A percentile compares a stretch with the other conserved stretches of the same genome.
Evolutionary conservation across 352 stramenopile species (phyloP).

Genomic region (Pythium brassicae): DNA sequence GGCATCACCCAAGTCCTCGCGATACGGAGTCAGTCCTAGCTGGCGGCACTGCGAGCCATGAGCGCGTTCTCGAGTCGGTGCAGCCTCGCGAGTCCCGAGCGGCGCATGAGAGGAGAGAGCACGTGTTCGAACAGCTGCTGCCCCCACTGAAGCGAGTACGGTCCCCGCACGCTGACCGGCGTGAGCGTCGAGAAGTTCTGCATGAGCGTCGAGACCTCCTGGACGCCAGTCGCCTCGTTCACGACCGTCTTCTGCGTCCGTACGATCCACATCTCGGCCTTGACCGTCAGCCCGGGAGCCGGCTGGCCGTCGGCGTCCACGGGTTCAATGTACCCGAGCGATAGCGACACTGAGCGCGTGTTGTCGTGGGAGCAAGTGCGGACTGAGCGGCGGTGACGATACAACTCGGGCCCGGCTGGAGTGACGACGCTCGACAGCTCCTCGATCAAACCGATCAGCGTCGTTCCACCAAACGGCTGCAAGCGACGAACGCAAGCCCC

Average conservation of each 20-base stretch:
- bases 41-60: background rate
- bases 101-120: background rate
- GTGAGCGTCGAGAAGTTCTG: conserved; percentile 2
- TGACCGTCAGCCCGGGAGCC: background rate
- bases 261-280: conserved; percentile 1
- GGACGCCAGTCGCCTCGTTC: background rate
- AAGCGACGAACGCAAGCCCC: background rate
- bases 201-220: conserved; percentile 1
- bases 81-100: background rate
- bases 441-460: background rate
- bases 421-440: background rate
- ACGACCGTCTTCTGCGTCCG: background rate
- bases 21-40: too few relatives aligned
- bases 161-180: background rate
- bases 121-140: background rate
- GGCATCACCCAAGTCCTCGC: too few relatives aligned
- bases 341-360: background rate
- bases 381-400: background rate
- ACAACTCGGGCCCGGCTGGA: background rate
- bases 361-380: background rate
- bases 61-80: conserved; percentile 1
- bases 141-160: conserved; percentile 2
- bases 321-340: background rate
- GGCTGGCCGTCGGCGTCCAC: background rate
- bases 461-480: background rate